Conservation (phyloP, 2,329 filamentous ascomycete genomes). For the Xylaria hypoxylon region DNA sequence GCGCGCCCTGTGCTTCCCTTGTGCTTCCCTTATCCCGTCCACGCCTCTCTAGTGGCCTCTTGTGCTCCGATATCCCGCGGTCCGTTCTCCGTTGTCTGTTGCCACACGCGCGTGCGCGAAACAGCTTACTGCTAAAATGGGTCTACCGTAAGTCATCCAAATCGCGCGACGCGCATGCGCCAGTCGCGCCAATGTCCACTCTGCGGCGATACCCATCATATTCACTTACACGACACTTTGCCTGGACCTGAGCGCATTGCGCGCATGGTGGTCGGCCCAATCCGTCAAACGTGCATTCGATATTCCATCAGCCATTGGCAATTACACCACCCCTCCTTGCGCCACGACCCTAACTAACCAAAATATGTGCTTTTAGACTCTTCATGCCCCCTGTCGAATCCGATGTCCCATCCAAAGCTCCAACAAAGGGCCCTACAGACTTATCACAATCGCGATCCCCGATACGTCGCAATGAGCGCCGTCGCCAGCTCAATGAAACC, state of each 20-base stretch:
- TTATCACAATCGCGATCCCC: slow-evolving; percentile 52
- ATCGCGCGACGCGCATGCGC: slow-evolving; percentile 40
- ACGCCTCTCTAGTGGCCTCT: slow-evolving; percentile 18
- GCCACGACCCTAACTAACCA: slow-evolving; percentile 34
- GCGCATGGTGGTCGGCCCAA: neutral
- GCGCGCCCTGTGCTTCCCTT: neutral
- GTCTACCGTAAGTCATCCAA: slow-evolving; percentile 60
- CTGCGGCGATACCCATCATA: slow-evolving; percentile 7
- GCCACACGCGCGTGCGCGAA: slow-evolving; percentile 34
- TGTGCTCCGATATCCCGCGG: slow-evolving; percentile 13
- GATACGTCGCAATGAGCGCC: slow-evolving; percentile 54
- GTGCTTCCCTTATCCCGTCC: slow-evolving; percentile 17
- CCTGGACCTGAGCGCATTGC: neutral
- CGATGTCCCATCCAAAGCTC: slow-evolving; percentile 54
- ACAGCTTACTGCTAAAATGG: slow-evolving; percentile 53
- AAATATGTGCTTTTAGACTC: slow-evolving; percentile 51
- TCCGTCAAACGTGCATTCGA: slow-evolving; percentile 11
- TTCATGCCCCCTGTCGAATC: slow-evolving; percentile 61
- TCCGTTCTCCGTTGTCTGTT: slow-evolving; percentile 10
- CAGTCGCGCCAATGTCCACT: slow-evolving; percentile 5
- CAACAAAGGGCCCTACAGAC: slow-evolving; percentile 47
- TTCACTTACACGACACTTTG: neutral
- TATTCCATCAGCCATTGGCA: slow-evolving; percentile 4
- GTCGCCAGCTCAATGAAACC: slow-evolving; percentile 52
- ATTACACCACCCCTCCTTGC: slow-evolving; percentile 2